Conservation (phyloP, 495 filamentous ascomycete genomes). For the Cercophora scortea region DNA sequence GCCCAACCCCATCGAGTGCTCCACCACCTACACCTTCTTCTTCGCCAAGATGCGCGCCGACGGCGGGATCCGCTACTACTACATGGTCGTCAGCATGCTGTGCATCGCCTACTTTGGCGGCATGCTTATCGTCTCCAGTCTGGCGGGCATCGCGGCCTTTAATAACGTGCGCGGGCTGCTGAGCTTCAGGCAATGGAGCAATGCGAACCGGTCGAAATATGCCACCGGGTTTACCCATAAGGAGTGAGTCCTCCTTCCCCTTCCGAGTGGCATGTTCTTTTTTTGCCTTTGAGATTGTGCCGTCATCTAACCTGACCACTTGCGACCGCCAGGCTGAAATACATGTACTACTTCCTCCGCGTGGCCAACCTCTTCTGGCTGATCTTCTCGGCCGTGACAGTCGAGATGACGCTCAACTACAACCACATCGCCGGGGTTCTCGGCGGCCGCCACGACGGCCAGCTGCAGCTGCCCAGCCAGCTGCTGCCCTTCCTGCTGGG, state of each 20-base stretch:
- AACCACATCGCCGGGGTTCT: slow-evolving; percentile 15
- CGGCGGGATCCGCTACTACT: slow-evolving; percentile 13
- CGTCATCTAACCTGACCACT: neutral
- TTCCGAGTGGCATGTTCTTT: neutral
- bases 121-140: slow-evolving; percentile 13
- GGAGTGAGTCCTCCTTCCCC: slow-evolving; percentile 7
- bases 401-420: slow-evolving; percentile 21
- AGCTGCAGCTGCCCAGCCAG: slow-evolving; percentile 13
- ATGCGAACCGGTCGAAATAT: slow-evolving; percentile 6
- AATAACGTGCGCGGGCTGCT: neutral
- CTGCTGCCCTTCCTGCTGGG: slow-evolving; percentile 17
- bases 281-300: neutral
- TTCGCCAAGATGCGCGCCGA: slow-evolving; percentile 14
- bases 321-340: slow-evolving; percentile 6
- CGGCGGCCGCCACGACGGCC: slow-evolving; percentile 7
- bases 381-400: slow-evolving; percentile 13
- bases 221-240: slow-evolving; percentile 15
- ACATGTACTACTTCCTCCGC: slow-evolving; percentile 13
- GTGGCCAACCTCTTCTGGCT: slow-evolving; percentile 19
- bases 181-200: slow-evolving; percentile 5
- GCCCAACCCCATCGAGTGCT: slow-evolving; percentile 10
- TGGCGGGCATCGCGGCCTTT: slow-evolving; percentile 7
- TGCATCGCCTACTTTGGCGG: slow-evolving; percentile 16
- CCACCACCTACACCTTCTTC: slow-evolving; percentile 18
- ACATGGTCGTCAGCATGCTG: slow-evolving; percentile 9